Evolutionary conservation across 257 asterid species (phyloP).

Genomic region (Henckelia pumila): DNA sequence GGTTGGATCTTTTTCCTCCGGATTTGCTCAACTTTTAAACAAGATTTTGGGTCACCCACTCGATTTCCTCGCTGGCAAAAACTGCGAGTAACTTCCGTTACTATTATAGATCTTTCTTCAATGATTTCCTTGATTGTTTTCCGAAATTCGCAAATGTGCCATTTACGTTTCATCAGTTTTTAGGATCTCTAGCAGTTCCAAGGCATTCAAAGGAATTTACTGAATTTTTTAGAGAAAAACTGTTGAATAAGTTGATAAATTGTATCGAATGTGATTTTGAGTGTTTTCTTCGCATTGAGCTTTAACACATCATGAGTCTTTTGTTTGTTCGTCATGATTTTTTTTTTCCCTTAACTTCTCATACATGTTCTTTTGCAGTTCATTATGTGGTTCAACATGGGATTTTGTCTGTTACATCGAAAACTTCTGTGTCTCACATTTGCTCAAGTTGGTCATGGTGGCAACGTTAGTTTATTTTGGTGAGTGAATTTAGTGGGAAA

Average conservation of each 20-base stretch:
- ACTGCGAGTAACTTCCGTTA: slow-evolving; percentile 49
- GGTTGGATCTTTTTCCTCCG: slow-evolving; percentile 44
- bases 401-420: slow-evolving; percentile 70
- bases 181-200: not conserved
- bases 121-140: not conserved
- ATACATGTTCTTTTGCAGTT: slow-evolving; percentile 32
- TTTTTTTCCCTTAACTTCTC: not conserved
- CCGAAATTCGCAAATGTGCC: not conserved
- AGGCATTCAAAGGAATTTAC: not conserved
- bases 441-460: slow-evolving; percentile 59
- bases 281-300: not conserved
- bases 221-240: not conserved
- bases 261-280: not conserved
- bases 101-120: not conserved
- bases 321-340: not conserved
- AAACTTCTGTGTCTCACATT: slow-evolving; percentile 55
- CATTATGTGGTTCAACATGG: slow-evolving; percentile 63
- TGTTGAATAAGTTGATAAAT: not conserved
- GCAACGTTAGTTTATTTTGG: slow-evolving; percentile 53
- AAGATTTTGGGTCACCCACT: slow-evolving; percentile 71
- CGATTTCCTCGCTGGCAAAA: slow-evolving; percentile 67
- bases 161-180: not conserved
- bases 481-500: slow-evolving; percentile 21
- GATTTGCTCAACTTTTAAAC: slow-evolving; percentile 49
- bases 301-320: not conserved